These are phyloP conservation scores for Acorus gramineus DNA, from an alignment of 106 monocot species.

Conservation along the genomic window DNA sequence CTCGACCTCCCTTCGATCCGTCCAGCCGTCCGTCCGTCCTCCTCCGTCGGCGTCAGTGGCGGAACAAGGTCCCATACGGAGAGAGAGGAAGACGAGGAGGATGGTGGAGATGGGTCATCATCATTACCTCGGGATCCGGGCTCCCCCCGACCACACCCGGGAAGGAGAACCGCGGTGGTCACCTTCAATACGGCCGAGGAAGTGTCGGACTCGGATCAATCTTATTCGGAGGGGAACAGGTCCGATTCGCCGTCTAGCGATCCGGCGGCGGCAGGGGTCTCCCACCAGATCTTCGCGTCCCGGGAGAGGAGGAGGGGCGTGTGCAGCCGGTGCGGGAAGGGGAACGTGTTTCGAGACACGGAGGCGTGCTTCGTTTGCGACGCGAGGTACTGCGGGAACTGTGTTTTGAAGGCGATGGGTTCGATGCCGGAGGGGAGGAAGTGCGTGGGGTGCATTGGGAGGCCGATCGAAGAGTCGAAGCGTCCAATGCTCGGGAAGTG, in stretches of 20 bases:
- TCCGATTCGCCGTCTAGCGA: background rate
- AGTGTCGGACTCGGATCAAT: no score
- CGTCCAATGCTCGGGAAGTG: slow-evolving; percentile 14
- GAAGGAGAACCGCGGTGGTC: background rate
- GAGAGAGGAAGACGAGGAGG: background rate
- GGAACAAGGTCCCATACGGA: no score
- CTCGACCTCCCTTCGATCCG: background rate
- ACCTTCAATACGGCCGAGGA: slow-evolving; percentile 7
- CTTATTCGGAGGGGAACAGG: background rate
- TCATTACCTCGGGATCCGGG: slow-evolving; percentile 1
- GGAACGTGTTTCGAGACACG: slow-evolving; percentile 17
- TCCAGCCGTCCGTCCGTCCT: background rate
- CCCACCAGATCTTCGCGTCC: background rate
- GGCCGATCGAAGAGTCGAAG: slow-evolving; percentile 16
- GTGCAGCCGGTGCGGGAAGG: slow-evolving; percentile 23
- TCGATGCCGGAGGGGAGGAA: slow-evolving; percentile 29
- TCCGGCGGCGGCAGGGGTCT: background rate
- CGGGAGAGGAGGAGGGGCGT: slow-evolving; percentile 14
- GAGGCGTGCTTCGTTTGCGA: slow-evolving; percentile 19
- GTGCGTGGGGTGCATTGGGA: slow-evolving; percentile 22
- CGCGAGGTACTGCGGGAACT: slow-evolving; percentile 15
- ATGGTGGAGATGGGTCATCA: background rate
- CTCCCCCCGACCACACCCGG: background rate
- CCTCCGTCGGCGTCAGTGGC: background rate
- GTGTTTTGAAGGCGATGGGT: slow-evolving; percentile 25